Evolutionary conservation across 1,284 basidiomycete species (phyloP).

Genomic region (Leccinum subfulvum): DNA sequence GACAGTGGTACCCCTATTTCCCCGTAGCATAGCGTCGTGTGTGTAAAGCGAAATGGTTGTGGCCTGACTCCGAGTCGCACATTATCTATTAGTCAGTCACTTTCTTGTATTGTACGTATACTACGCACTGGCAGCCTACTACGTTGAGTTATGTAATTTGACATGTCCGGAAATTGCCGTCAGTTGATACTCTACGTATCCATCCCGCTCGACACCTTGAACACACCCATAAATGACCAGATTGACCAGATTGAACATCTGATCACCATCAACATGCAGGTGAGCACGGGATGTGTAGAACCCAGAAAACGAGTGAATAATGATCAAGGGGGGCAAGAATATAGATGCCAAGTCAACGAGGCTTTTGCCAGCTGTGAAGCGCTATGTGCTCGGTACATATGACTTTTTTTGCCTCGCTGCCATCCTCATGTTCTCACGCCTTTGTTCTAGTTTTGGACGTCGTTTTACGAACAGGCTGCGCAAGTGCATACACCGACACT

Average conservation of each 20-base stretch:
- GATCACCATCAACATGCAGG: conserved; percentile 86
- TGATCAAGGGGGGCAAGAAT: conserved; percentile 51
- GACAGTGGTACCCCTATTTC: too few species aligned
- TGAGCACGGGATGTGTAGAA: conserved; percentile 26
- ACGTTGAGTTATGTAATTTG: too few species aligned
- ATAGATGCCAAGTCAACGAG: conserved; percentile 87
- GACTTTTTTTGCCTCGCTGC: too few species aligned
- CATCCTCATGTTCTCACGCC: not conserved
- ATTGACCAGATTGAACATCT: conserved; percentile 95
- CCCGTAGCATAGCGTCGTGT: too few species aligned
- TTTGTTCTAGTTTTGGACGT: conserved; percentile 81
- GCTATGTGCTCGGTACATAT: conserved; percentile 83
- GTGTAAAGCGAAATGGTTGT: too few species aligned
- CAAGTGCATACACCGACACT: conserved; percentile 77
- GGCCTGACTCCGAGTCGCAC: too few species aligned
- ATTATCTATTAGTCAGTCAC: too few species aligned
- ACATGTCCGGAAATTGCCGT: too few species aligned
- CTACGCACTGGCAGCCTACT: too few species aligned
- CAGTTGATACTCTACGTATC: too few species aligned
- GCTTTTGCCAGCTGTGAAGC: conserved; percentile 84
- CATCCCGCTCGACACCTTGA: conserved; percentile 76
- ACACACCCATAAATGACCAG: conserved; percentile 76
- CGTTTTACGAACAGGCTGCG: conserved; percentile 90
- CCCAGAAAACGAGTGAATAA: conserved; percentile 8
- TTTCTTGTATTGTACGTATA: too few species aligned